Base-by-base conservation (phyloP, 179 eudicot species). In the Spinacia oleracea region DNA sequence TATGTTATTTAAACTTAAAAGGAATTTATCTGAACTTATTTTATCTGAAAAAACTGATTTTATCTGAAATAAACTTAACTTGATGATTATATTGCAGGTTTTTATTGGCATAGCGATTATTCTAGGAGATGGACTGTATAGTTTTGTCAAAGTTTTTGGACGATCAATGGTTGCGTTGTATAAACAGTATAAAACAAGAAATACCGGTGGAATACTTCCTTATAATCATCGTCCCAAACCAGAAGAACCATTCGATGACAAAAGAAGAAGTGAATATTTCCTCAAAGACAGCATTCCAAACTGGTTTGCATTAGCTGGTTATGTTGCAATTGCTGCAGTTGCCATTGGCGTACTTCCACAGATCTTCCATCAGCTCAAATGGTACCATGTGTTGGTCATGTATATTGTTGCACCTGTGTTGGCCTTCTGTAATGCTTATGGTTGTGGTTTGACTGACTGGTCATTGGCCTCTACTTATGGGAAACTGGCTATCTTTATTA, bases 351-450 rank as follows among this genome's bases (percentile, higher is more conserved):
- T 79, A 34, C 84, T 93, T 20, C 97, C 98, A 3, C 87, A 78
- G 77, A 91, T 93, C 70, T 89, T 93, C 84, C 88, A 75, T 64
- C 92, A 84, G 21, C 90, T 93, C 2, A 90, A 81, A 72, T 92
- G 97, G 97, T 91, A 93, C 86, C 81, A 90, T 69, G 83, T 93
- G 43, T 74, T 85, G 12, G 83, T 87, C 32, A 87, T 90, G 34
- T 93, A 93, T 81, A 27, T 89, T 40, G 20, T 87, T 14, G 94
- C 98, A 9, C 98, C 98, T 0, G 69, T 77, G 8, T 77, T 93
- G n/a, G 98, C 93, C 55, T 93, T 93, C 77, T 93, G 98, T 75
- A 93, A 93, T 45, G 92, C 98, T 6, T 93, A 93, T 63, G 98
- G 98, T 3, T 89, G 92, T 70, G 98, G 98, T 7, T 87, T 93